phyloP scores from a whole-genome alignment of 169 alveolate genomes.

The Eimeria maxima region DNA sequence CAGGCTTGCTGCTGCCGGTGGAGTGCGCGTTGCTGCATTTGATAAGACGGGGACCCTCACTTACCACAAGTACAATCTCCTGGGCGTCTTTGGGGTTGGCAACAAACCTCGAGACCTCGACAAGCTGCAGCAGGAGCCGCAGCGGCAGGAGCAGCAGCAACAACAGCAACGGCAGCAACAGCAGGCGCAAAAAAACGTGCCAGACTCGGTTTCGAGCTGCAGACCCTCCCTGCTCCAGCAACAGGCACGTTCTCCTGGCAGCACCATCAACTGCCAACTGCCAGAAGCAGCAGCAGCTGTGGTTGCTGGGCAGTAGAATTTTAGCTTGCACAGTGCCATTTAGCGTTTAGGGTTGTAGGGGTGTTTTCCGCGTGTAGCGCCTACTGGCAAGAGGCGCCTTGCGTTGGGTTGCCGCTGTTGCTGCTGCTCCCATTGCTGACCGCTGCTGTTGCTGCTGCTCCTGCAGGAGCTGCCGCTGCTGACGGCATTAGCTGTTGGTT shows the following conservation, averaged over 20 bases:
- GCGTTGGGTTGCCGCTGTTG: neutral
- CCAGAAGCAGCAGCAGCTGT: neutral
- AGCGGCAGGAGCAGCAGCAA: constrained; percentile 13
- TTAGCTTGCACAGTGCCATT: neutral
- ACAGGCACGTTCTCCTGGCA: neutral
- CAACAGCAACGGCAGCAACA: constrained; percentile 21
- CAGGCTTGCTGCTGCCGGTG: constrained; percentile 70
- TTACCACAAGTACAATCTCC: constrained; percentile 93
- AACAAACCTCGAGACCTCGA: constrained; percentile 27
- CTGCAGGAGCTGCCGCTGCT: constrained; percentile 86
- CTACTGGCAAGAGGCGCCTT: neutral
- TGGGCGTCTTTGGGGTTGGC: constrained; percentile 88
- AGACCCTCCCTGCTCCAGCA: constrained; percentile 25
- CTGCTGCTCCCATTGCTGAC: constrained; percentile 25
- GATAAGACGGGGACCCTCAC: constrained; percentile 99
- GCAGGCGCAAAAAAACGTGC: neutral
- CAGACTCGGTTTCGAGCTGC: neutral
- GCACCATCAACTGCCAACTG: neutral
- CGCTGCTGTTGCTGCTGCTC: constrained; percentile 26
- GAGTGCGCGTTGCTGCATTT: constrained; percentile 94
- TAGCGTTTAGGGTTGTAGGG: neutral
- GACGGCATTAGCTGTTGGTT: constrained; percentile 95
- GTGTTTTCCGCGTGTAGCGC: neutral
- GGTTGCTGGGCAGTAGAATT: neutral
- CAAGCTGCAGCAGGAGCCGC: neutral